A percentile compares a stretch with the other conserved stretches of the same genome.
phyloP scores from a whole-genome alignment of 2,329 filamentous ascomycete genomes.

The Parafenestella ontariensis region DNA sequence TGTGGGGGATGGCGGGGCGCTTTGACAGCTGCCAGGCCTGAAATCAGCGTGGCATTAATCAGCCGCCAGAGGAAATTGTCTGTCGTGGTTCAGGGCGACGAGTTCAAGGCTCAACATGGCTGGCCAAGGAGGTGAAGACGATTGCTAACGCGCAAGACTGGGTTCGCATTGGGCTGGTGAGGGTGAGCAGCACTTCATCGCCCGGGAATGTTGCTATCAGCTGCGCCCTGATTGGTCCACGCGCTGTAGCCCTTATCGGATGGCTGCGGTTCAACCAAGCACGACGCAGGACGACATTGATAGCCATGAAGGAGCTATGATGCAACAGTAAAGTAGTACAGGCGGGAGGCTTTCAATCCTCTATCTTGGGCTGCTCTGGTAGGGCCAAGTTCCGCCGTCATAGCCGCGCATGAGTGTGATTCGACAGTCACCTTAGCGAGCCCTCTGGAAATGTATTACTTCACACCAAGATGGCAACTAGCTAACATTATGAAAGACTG shows the following conservation, averaged over 20 bases:
- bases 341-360: not conserved
- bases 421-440: not conserved
- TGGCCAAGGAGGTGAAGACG: slow-evolving; percentile 12
- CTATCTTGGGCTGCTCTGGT: not conserved
- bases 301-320: not conserved
- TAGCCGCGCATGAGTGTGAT: too few species aligned
- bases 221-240: slow-evolving; percentile 7
- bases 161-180: slow-evolving; percentile 15
- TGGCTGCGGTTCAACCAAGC: not conserved
- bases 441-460: not conserved
- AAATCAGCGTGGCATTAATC: slow-evolving; percentile 32
- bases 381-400: not conserved
- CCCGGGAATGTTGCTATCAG: slow-evolving; percentile 8
- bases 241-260: slow-evolving; percentile 15
- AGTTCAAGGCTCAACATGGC: slow-evolving; percentile 24
- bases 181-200: not conserved
- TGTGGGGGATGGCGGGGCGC: slow-evolving; percentile 30
- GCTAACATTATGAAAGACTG: not conserved
- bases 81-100: slow-evolving; percentile 18
- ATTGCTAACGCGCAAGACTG: slow-evolving; percentile 11
- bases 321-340: not conserved
- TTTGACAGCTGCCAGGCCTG: slow-evolving; percentile 10
- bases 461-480: not conserved
- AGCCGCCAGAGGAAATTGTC: slow-evolving; percentile 20
- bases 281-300: not conserved